A percentile compares a stretch with the other conserved stretches of the same genome.
phyloP scores from a whole-genome alignment of 371 early-diverging fungal species.

The Mucor ambiguus region DNA sequence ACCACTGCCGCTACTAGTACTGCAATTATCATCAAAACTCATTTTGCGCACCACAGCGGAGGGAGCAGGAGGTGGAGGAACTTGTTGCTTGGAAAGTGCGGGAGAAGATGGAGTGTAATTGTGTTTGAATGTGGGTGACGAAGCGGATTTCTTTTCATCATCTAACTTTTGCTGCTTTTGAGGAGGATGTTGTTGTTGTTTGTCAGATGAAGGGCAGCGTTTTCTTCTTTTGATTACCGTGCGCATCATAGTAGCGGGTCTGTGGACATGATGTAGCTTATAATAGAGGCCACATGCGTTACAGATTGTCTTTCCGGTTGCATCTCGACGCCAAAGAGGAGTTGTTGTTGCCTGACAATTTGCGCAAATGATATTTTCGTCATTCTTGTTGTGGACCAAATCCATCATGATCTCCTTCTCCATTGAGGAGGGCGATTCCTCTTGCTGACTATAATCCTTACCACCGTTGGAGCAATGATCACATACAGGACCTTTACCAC shows the following conservation, averaged over 20 bases:
- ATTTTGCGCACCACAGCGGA: constrained; percentile 9
- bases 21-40: constrained; percentile 22
- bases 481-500: constrained; percentile 45
- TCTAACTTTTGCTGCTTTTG: background rate
- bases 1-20: constrained; percentile 6
- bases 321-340: constrained; percentile 81
- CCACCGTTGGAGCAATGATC: constrained; percentile 35
- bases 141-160: background rate
- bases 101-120: constrained; percentile 1
- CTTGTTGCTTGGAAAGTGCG: background rate
- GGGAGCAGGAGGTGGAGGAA: constrained; percentile 5
- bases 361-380: constrained; percentile 52
- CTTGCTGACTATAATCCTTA: constrained; percentile 9
- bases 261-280: constrained; percentile 67
- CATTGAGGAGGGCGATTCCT: constrained; percentile 1
- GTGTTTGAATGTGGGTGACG: background rate
- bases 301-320: constrained; percentile 68
- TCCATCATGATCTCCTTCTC: background rate
- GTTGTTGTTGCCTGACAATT: constrained; percentile 81
- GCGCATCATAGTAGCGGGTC: constrained; percentile 60
- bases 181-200: constrained; percentile 1
- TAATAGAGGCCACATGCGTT: constrained; percentile 86
- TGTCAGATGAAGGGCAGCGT: constrained; percentile 28
- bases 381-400: constrained; percentile 8
- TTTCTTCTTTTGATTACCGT: constrained; percentile 61